Base-by-base conservation (phyloP, 805 yeast genomes). In the Ogataea ramenticola region DNA sequence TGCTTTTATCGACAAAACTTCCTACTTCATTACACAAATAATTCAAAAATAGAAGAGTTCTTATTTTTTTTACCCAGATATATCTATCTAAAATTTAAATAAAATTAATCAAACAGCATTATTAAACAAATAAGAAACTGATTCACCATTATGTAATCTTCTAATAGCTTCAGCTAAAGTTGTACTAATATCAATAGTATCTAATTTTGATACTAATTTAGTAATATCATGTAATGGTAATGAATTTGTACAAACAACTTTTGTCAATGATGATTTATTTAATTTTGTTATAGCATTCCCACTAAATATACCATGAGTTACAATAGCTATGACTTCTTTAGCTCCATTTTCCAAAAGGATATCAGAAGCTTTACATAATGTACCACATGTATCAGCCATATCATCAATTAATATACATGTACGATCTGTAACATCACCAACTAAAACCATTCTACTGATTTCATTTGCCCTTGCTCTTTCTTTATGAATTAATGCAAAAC, bases 381-480 rank as follows among this genome's bases (percentile, higher is more conserved):
- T 91, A 35, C 99, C 98, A 67, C 98, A 91, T 5, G 99, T 91
- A 60, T 91, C 99, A 33, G 98, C 98, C 95, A 91, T 93, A 62
- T 91, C 99, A 64, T 91, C 99, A 30, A 91, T 86, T 49, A 91
- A 69, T 21, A 93, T 72, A 65, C 97, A 90, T 5, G 82, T 76
- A 63, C 86, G 88, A 47, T 80, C 79, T 3, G 78, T 68, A 35
- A 91, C 99, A 62, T 90, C 97, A 50, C 99, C 99, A 37, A 91
- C 98, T 30, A 91, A 72, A 22, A 91, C 96, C 99, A 91, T 91
- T 54, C 86, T 74, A 16, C 93, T 82, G 11, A 91, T 96, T 67
- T 91, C 98, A 60, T 91, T 91, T 40, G 98, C 97, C 58, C 84
- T 79, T 40, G 87, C 91, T 60, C 99, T 79, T 69, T 91, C 99